Evolutionary conservation across 2,329 filamentous ascomycete genomes (phyloP), one percentile per base, ranked within the genome.

Genomic region (Rutstroemia sp.): DNA sequence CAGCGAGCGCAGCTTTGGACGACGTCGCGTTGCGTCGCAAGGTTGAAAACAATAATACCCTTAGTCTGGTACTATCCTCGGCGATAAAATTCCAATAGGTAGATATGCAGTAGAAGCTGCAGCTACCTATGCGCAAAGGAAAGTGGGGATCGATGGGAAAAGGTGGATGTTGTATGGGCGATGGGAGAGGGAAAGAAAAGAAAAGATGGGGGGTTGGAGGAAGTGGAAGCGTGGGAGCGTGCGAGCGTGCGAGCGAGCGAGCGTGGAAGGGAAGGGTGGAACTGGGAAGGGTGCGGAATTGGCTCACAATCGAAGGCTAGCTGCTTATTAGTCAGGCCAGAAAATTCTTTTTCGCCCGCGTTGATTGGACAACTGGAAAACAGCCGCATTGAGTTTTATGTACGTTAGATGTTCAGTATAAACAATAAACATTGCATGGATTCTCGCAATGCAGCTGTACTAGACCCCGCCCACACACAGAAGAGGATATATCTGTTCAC

Each of bases 61-160:
- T 25, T 42, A 16, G 5, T n/a, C 10, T 18, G 9, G 49, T 6
- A 51, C 19, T 19, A 42, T 45, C 23, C 30, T 52, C 39, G 18
- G 39, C 39, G 39, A 42, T 42, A 30, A 37, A 46, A n/a, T 46
- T 46, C 12, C 12, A 23, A 46, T 46, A 46, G 19, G 42, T 46
- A 46, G 21, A 21, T 46, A 42, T 37, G 53, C 25, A 55, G 49
- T 50, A 7, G 16, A 55, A 45, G 52, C 52, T 54, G 52, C 52
- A 54, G 52, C 52, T 54, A 54, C 52, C 45, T 49, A 51, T 51
- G 52, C 58, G 52, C 56, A 53, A 49, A 25, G 49, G 52, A 49
- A 54, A 54, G 52, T 54, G 52, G 52, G 45, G 52, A 54, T 30
- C 9, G n/a, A 46, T 46, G 18, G 42, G 37, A 21, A 47, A 34